Base-by-base conservation (phyloP, 1,139 yeast genomes). In the Pichia norvegensis region DNA sequence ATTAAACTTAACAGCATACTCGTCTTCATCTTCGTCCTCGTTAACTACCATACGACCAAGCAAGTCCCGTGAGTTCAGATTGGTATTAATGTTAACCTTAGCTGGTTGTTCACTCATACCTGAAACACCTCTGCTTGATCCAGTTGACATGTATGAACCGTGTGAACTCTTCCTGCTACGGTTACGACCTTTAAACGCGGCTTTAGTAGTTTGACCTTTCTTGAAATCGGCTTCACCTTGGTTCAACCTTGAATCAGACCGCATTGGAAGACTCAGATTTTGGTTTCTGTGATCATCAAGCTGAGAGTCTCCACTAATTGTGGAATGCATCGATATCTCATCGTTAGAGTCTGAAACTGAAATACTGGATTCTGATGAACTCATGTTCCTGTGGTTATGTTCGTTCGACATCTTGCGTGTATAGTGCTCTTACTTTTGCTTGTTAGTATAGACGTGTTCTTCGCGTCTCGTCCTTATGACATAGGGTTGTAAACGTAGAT, bases 231-330 rank as follows among this genome's bases (percentile, higher is more conserved):
- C 31, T 4, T 27, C 31, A 27, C 31, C 31, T 13, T 27, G 31
- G 16, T 17, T 17, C 20, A 31, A 8, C 20, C 20, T 35, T 2
- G 16, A 19, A 20, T 35, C 37, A 7, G 37, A 23, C n/a, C 67
- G 61, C 37, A 62, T 64, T 11, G 78, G 78, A 27, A 72, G 64
- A 13, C 72, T 68, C 53, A 56, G 47, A 35, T 63, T 62, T 55
- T 75, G 80, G 54, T 73, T 53, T 48, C 81, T 64, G 57, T 76
- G 81, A 58, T 76, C 81, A 51, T 76, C 71, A 50, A 76, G 63
- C 19, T 66, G 66, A 38, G 73, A 75, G 53, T 74, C 79, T 21
- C 74, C 70, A 47, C 67, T 63, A 42, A 66, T 61, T 29, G 64
- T 61, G 37, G 68, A 63, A 45, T 66, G 65, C 36, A 62, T 56